Evolutionary conservation across 164 flowering plant genomes (phyloP).

Genomic region (Stephania japonica): DNA sequence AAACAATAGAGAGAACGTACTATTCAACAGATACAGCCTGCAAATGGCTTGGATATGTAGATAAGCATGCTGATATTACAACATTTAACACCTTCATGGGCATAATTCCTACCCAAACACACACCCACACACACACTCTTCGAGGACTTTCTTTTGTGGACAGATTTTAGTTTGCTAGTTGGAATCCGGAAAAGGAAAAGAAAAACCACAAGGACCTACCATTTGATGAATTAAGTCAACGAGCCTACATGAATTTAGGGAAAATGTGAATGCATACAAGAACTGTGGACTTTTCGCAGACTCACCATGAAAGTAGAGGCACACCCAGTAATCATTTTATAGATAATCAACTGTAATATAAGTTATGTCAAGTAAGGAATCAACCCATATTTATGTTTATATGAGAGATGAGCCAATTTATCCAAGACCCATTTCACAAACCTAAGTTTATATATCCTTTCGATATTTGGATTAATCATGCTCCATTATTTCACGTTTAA

Average conservation of each 20-base stretch:
- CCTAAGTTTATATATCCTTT: neutral
- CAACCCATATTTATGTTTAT: no score
- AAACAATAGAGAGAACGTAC: no score
- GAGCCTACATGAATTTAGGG: neutral
- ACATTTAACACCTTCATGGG: neutral
- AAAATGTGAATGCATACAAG: neutral
- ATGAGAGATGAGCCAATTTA: no score
- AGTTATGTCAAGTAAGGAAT: neutral
- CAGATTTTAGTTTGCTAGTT: neutral
- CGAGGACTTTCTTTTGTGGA: no score
- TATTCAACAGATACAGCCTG: neutral
- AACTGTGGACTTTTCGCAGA: neutral
- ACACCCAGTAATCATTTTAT: neutral
- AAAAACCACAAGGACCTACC: neutral
- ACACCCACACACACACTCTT: no score
- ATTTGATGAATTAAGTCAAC: neutral
- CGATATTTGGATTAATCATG: no score
- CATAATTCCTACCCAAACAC: no score
- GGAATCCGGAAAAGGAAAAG: neutral
- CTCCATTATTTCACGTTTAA: no score
- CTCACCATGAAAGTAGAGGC: no score
- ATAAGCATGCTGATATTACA: neutral
- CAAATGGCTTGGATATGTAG: neutral
- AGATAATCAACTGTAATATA: no score
- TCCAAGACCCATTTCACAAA: neutral